Evolutionary conservation across 2,329 filamentous ascomycete genomes (phyloP), one percentile per base, ranked within the genome.

Genomic region (Rhinocladiella similis): DNA sequence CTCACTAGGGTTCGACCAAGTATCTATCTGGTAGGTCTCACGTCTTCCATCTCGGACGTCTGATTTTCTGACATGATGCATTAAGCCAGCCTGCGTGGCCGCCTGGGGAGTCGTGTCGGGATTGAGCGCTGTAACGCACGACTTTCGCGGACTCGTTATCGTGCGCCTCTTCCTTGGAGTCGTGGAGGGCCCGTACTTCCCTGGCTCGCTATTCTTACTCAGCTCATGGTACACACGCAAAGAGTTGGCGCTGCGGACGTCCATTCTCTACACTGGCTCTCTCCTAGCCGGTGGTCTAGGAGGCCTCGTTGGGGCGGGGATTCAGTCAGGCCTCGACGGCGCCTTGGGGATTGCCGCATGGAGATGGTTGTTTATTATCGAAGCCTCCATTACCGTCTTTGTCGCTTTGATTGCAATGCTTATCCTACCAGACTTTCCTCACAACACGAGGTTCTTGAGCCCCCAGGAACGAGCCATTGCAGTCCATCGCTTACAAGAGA

Each of bases 1-100:
- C 86, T 86, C 51, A 90, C 88, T 73, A 84, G 82, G 57, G 87
- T 80, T 65, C 85, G 86, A 0, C 83, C 87, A 0, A 78, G 82
- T 52, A 75, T 80, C 18, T 83, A 87, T 9, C 73, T 91, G 10
- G 85, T 86, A 0, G 70, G 84, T 33, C 7, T 33, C 10, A 10
- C 5, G 29, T 2, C 29, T 33, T 10, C 6, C 29, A 9, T 33
- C 7, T 33, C 29, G 29, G 10, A 33, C 10, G 29, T 33, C 29
- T 7, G 6, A 12, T 43, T 80, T 88, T 70, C 14, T 41, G 38
- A 41, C 38, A 5, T 25, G 29, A 33, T 33, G 29, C 29, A 33
- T 33, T 33, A 33, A 56, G 51, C 25, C 59, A 56, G 41, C 38
- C 59, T 66, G 66, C 33, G 85, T 85, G 78, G 62, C 82, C 25